phyloP scores from a whole-genome alignment of 2,329 filamentous ascomycete genomes.

The Fusarium fracticaudum region DNA sequence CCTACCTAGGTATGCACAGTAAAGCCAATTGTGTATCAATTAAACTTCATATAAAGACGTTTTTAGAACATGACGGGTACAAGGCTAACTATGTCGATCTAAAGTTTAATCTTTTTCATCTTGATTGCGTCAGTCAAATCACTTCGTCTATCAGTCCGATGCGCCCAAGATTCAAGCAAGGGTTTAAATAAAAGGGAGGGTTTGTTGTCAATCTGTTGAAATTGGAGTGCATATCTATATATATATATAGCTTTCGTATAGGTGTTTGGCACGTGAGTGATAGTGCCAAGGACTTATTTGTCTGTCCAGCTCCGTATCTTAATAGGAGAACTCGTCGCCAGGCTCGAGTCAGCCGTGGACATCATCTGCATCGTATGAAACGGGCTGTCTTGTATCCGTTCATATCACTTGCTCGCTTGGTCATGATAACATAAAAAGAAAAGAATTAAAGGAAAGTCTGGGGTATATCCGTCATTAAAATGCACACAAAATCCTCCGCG shows the following conservation, averaged over 20 bases:
- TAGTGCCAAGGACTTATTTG: background rate
- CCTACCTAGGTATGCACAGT: background rate
- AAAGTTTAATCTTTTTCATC: background rate
- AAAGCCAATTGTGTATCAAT: background rate
- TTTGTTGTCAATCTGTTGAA: conserved; percentile 20
- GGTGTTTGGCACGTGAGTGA: background rate
- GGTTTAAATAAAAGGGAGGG: background rate
- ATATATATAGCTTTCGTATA: background rate
- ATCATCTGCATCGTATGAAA: conserved; percentile 10
- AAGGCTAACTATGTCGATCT: background rate
- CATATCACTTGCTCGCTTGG: conserved; percentile 24
- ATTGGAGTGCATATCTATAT: conserved; percentile 16
- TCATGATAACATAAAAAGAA: conserved; percentile 30
- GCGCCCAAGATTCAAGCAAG: background rate
- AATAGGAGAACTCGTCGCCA: background rate
- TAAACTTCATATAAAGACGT: background rate
- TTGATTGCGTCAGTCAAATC: background rate
- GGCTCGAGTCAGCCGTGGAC: conserved; percentile 11
- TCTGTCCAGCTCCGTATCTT: conserved; percentile 16
- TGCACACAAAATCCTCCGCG: conserved; percentile 29
- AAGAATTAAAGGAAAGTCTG: conserved; percentile 32
- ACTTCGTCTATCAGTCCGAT: background rate
- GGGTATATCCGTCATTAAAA: conserved; percentile 48
- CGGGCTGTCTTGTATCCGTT: conserved; percentile 13
- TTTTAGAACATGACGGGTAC: background rate